Conservation (phyloP, 163 green algal genomes). For the Prototheca stagnorum region DNA sequence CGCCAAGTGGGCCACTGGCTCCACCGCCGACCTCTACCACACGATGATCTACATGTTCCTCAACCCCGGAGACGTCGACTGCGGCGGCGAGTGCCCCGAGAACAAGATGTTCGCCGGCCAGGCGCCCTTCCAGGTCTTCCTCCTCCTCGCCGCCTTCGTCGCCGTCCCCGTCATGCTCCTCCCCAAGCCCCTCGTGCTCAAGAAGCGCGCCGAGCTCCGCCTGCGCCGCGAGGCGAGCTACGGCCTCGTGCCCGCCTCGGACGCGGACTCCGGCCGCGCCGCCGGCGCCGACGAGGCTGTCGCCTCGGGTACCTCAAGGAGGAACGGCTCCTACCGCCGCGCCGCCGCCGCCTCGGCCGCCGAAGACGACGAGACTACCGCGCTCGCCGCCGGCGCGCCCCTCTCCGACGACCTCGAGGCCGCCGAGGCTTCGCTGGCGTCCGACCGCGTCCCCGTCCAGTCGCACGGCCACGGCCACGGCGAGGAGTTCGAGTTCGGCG, state of each 20-base stretch:
- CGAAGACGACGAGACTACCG: neutral
- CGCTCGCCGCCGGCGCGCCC: neutral
- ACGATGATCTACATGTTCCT: slow-evolving; percentile 99
- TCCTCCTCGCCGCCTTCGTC: slow-evolving; percentile 70
- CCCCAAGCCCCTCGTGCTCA: slow-evolving; percentile 91
- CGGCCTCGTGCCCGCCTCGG: slow-evolving; percentile 15
- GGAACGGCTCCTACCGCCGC: neutral
- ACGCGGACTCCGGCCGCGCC: slow-evolving; percentile 9
- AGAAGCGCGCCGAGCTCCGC: slow-evolving; percentile 52
- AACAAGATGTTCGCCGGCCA: slow-evolving; percentile 70
- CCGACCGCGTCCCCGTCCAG: slow-evolving; percentile 5
- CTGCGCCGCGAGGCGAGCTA: slow-evolving; percentile 5
- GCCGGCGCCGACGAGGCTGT: too few species aligned
- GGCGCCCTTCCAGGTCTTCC: slow-evolving; percentile 47
- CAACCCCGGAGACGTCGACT: slow-evolving; percentile 22
- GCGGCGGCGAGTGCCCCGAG: slow-evolving; percentile 34
- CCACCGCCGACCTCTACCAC: slow-evolving; percentile 87
- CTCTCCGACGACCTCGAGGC: neutral
- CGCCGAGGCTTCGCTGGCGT: neutral
- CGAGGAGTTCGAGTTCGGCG: slow-evolving; percentile 85
- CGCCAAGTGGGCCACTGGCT: slow-evolving; percentile 83
- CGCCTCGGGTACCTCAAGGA: neutral
- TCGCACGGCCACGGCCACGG: slow-evolving; percentile 28
- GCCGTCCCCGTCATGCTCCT: slow-evolving; percentile 93
- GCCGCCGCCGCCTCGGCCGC: neutral